Percentiles rank a stretch among this genome's conserved stretches.
These are phyloP conservation scores for Senna tora DNA, from an alignment of 306 rosid genomes.

Conservation along the genomic window DNA sequence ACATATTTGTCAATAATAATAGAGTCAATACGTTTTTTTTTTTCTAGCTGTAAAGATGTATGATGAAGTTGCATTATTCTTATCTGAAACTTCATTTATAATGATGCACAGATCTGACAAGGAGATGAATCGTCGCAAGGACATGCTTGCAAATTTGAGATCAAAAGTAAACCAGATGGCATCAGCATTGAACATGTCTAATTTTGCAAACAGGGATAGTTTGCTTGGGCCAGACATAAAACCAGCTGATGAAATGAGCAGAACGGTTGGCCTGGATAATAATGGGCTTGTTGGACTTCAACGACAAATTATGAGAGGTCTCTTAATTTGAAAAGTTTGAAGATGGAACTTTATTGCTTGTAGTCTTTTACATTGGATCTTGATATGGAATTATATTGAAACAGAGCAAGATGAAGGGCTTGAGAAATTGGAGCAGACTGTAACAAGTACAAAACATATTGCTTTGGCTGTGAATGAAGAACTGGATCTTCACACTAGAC, in stretches of 20 bases:
- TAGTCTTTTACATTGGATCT: slow-evolving; percentile 37
- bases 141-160: slow-evolving; percentile 73
- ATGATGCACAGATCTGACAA: slow-evolving; percentile 73
- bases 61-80: slow-evolving; percentile 29
- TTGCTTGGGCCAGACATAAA: slow-evolving; percentile 92
- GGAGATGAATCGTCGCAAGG: slow-evolving; percentile 98
- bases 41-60: not conserved
- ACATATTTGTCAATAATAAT: slow-evolving; percentile 14
- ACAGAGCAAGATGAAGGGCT: slow-evolving; percentile 99
- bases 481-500: slow-evolving; percentile 85
- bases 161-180: slow-evolving; percentile 90
- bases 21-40: slow-evolving; percentile 17
- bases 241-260: slow-evolving; percentile 73
- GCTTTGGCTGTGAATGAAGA: slow-evolving; percentile 99
- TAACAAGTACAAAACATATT: slow-evolving; percentile 93
- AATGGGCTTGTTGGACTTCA: slow-evolving; percentile 84
- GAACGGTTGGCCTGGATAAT: slow-evolving; percentile 85
- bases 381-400: slow-evolving; percentile 39
- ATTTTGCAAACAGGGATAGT: slow-evolving; percentile 88
- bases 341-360: slow-evolving; percentile 17
- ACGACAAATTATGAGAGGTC: slow-evolving; percentile 88
- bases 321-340: slow-evolving; percentile 39
- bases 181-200: slow-evolving; percentile 79
- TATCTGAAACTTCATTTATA: slow-evolving; percentile 35
- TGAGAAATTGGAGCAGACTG: slow-evolving; percentile 92